A percentile compares a stretch with the other conserved stretches of the same genome.
phyloP scores from a whole-genome alignment of 495 filamentous ascomycete species.

The Wilcoxina mikolae region DNA sequence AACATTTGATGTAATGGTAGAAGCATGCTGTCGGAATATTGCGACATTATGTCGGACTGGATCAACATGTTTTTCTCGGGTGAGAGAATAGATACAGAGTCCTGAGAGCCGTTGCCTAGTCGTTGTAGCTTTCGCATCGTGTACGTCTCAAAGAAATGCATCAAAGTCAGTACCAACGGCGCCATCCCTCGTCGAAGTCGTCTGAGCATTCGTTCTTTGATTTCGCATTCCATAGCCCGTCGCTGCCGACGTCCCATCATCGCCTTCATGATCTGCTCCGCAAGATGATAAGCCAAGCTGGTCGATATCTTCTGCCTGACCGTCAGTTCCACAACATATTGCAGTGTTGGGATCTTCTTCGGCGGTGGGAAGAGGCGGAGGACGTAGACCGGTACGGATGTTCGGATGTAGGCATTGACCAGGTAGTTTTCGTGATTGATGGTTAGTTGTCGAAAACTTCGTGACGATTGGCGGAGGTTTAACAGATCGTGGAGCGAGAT shows the following conservation, averaged over 20 bases:
- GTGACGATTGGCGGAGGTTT: conserved; percentile 20
- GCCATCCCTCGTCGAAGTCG: conserved; percentile 21
- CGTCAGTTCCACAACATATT: conserved; percentile 23
- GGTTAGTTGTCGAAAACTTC: conserved; percentile 19
- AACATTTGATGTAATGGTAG: conserved; percentile 28
- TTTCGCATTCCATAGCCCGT: conserved; percentile 19
- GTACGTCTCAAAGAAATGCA: conserved; percentile 27
- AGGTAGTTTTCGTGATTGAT: conserved; percentile 20
- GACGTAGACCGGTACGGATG: conserved; percentile 22
- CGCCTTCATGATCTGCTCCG: conserved; percentile 25
- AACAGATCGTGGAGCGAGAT: conserved; percentile 23
- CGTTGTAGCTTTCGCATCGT: conserved; percentile 19
- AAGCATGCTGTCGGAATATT: conserved; percentile 24
- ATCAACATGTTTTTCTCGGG: conserved; percentile 19
- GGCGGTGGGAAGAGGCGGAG: conserved; percentile 22
- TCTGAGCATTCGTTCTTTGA: conserved; percentile 20
- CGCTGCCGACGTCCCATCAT: conserved; percentile 21
- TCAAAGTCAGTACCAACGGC: conserved; percentile 23
- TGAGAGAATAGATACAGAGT: conserved; percentile 5
- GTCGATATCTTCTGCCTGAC: conserved; percentile 23
- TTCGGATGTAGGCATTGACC: conserved; percentile 26
- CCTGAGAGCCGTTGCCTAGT: conserved; percentile 9
- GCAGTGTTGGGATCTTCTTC: conserved; percentile 15
- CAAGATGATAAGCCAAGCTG: conserved; percentile 16
- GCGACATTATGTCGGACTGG: conserved; percentile 24